These are phyloP conservation scores for Aspergillus hiratsukae DNA, from an alignment of 2,329 filamentous ascomycete genomes.

Conservation along the genomic window DNA sequence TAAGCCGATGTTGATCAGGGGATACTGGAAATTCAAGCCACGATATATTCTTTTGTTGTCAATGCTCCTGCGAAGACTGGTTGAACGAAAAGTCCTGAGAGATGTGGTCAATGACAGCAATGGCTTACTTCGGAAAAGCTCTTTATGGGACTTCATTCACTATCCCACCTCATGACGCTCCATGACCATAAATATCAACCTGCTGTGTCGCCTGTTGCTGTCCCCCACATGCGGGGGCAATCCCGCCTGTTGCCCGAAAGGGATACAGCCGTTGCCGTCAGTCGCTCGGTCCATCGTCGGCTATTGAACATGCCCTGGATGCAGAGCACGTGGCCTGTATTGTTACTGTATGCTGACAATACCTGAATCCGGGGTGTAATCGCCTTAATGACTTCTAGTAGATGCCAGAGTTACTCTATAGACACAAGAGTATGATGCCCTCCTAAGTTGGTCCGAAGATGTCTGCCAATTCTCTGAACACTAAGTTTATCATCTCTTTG, in stretches of 20 bases:
- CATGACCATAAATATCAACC: background rate
- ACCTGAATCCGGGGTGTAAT: background rate
- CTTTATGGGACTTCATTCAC: background rate
- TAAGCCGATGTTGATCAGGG: background rate
- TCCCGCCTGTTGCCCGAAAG: background rate
- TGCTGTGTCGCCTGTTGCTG: background rate
- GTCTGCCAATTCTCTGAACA: too few species aligned
- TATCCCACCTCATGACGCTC: background rate
- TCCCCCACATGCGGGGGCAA: constrained; percentile 1
- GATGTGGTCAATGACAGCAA: background rate
- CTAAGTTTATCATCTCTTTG: too few species aligned
- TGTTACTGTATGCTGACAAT: constrained; percentile 2
- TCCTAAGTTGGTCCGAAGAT: too few species aligned
- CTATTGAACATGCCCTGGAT: constrained; percentile 7
- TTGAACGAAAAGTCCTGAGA: background rate
- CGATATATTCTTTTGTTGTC: background rate
- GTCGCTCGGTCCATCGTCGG: constrained; percentile 13
- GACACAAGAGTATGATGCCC: too few species aligned
- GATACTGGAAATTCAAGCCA: background rate
- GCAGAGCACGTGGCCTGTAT: constrained; percentile 4
- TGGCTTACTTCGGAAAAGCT: background rate
- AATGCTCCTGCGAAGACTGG: too few species aligned
- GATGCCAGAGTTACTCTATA: too few species aligned
- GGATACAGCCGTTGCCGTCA: constrained; percentile 13
- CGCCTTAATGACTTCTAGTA: too few species aligned